Evolutionary conservation across 73 alveolate genomes (phyloP), one percentile per base, ranked within the genome.

Genomic region (Paramecium biaurelia): DNA sequence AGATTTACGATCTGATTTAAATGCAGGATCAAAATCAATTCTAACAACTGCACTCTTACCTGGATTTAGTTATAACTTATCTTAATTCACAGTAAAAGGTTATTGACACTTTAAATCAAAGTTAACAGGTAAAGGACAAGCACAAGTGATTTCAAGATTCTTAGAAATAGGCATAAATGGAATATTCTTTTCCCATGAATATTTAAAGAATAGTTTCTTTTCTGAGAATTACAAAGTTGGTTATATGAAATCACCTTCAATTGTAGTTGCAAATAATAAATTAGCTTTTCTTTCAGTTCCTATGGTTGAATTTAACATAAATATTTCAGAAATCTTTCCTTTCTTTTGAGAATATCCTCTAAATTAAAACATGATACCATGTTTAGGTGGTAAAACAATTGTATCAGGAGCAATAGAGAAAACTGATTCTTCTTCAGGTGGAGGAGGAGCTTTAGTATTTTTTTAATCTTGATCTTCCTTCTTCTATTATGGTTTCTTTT

Each of bases 21-120:
- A 97, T 56, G 99, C 99, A 14, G 99, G 99, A 87, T 99, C 99
- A 85, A 99, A 99, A 86, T 98, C 99, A 70, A 99, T 98, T 79
- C 95, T 95, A 6, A 97, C 96, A 35, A 94, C 93, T 24, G 96
- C 99, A 9, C 95, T 95, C 45, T 98, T 96, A 26, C 96, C 95
- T 41, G 99, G 99, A 37, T 97, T 98, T 3, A 98, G 95, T 96
- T 96, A 85, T 86, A 94, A 86, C 76, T 96, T 86, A 84, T 97
- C 95, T 94, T 95, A 93, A 85, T 92, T 84, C 86, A 96, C 92
- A 92, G 97, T 70, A 94, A 96, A 88, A 67, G 98, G 98, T 79
- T 96, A 92, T 95, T 96, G 89, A 70, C 98, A 93, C 92, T 98
- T 93, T 57, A 97, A 76, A 26, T 95, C 85, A 92, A 97, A 97